Evolutionary conservation across 352 stramenopile species (phyloP).

Genomic region (Phytophthora crassamura): DNA sequence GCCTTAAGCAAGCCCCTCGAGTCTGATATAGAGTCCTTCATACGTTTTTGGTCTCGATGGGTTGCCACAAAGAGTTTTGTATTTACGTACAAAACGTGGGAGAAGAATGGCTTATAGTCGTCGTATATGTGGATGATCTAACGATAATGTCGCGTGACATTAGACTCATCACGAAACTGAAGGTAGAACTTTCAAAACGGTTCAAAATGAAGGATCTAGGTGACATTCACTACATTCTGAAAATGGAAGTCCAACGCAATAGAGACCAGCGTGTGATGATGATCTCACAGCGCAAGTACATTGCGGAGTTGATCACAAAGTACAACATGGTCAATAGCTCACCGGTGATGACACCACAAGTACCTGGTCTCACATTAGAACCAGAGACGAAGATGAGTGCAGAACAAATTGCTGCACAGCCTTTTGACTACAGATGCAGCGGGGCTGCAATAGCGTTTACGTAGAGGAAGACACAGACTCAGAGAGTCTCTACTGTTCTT

Average conservation of each 20-base stretch:
- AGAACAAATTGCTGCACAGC: slow-evolving; percentile 28
- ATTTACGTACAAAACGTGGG: too few relatives aligned
- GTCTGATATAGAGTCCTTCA: slow-evolving; percentile 36
- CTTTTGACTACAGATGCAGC: too few relatives aligned
- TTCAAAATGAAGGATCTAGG: slow-evolving; percentile 2
- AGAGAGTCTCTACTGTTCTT: too few relatives aligned
- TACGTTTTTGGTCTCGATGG: slow-evolving; percentile 18
- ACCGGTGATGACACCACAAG: slow-evolving; percentile 14
- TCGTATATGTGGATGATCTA: background rate
- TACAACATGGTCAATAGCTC: slow-evolving; percentile 2
- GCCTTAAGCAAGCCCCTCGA: slow-evolving; percentile 15
- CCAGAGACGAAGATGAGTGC: slow-evolving; percentile 23
- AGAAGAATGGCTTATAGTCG: too few relatives aligned
- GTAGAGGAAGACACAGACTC: too few relatives aligned
- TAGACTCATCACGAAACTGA: background rate
- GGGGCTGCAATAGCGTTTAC: too few relatives aligned
- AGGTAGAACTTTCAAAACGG: background rate
- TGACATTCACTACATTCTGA: background rate
- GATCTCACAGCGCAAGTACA: slow-evolving; percentile 13
- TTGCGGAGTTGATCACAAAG: slow-evolving; percentile 5
- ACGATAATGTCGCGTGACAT: slow-evolving; percentile 1
- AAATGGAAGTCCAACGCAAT: slow-evolving; percentile 8
- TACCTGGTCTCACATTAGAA: slow-evolving; percentile 3
- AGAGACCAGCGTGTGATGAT: slow-evolving; percentile 5
- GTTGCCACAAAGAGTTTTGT: slow-evolving; percentile 27